phyloP scores from a whole-genome alignment of 1,284 basidiomycete genomes.

The Tilletia setariae region DNA sequence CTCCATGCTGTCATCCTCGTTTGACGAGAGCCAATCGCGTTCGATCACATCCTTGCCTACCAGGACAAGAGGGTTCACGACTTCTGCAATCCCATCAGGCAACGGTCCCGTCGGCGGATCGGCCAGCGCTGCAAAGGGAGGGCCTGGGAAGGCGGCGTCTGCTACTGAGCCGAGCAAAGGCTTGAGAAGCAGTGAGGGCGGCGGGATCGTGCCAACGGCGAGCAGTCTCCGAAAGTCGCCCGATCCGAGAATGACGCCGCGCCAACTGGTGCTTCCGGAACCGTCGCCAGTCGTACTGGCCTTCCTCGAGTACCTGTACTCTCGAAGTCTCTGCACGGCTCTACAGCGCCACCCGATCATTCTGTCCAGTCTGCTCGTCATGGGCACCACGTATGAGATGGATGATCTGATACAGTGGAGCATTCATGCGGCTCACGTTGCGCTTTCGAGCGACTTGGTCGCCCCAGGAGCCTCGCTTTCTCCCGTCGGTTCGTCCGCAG shows the following conservation, averaged over 20 bases:
- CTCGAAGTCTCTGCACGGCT: conserved; percentile 75
- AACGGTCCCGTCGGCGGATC: not conserved
- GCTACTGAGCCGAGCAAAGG: not conserved
- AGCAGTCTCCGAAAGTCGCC: conserved; percentile 28
- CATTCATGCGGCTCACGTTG: conserved; percentile 79
- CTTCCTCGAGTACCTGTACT: conserved; percentile 87
- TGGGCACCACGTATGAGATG: conserved; percentile 78
- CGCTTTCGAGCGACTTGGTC: conserved; percentile 22
- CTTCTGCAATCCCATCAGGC: not conserved
- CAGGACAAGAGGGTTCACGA: conserved; percentile 2
- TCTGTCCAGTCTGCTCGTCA: conserved; percentile 76
- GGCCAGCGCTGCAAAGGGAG: not conserved
- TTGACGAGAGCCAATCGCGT: conserved; percentile 1
- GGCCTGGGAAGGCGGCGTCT: not conserved
- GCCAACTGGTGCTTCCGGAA: conserved; percentile 76
- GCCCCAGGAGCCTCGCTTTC: not conserved
- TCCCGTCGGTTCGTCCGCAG: no score
- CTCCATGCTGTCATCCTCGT: not conserved
- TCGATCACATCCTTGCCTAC: not conserved
- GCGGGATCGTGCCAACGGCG: not conserved
- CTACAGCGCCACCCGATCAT: conserved; percentile 86
- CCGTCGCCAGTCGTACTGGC: conserved; percentile 84
- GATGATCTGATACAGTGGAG: conserved; percentile 72
- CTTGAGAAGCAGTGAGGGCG: not conserved
- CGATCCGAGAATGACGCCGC: conserved; percentile 74